These are phyloP conservation scores for Corchorus olitorius DNA, from an alignment of 345 rosid genomes.

Conservation along the genomic window DNA sequence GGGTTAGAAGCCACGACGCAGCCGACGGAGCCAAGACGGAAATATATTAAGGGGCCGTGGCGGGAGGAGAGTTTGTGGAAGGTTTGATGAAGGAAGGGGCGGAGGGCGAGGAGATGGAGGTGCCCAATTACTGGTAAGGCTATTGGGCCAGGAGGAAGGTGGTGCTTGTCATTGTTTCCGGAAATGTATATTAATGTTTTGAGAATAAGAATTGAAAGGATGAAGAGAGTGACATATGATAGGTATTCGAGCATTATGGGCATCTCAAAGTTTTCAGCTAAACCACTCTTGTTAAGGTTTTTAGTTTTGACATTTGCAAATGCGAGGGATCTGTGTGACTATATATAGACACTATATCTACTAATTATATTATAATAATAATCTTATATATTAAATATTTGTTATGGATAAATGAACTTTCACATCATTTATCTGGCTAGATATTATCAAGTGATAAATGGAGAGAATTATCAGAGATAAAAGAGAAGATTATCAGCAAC, in stretches of 20 bases:
- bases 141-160: not conserved
- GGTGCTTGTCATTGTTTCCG: not conserved
- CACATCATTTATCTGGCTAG: no score
- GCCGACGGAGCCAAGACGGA: not conserved
- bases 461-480: no score
- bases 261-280: no score
- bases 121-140: not conserved
- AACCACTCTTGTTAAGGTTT: not conserved
- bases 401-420: no score
- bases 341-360: no score
- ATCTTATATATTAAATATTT: no score
- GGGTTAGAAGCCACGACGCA: not conserved
- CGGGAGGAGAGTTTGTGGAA: not conserved
- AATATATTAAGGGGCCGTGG: not conserved
- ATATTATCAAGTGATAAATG: no score
- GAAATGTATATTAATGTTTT: no score
- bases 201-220: not conserved
- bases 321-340: no score
- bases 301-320: no score
- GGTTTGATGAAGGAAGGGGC: not conserved
- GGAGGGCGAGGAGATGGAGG: not conserved
- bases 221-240: not conserved
- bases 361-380: no score
- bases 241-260: not conserved
- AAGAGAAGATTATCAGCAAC: no score